Evolutionary conservation across 345 rosid species (phyloP).

Genomic region (Atalantia buxifolia): DNA sequence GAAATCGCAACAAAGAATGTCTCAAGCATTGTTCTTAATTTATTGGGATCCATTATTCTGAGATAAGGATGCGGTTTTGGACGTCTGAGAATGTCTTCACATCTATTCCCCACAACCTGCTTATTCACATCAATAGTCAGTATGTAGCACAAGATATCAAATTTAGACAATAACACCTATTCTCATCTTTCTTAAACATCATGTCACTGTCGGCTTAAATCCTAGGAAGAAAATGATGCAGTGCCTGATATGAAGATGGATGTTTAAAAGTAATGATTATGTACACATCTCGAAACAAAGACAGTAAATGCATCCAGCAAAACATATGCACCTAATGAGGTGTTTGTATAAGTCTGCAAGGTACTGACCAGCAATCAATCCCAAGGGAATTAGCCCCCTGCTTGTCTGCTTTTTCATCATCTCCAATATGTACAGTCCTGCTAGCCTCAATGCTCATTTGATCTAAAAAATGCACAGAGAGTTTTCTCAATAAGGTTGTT

Average conservation of each 20-base stretch:
- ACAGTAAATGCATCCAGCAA: not conserved
- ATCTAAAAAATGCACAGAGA: conserved; percentile 29
- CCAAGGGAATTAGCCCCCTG: conserved; percentile 69
- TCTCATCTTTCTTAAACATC: not conserved
- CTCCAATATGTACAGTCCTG: conserved; percentile 76
- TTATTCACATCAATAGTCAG: conserved; percentile 4
- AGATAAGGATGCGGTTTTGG: conserved; percentile 40
- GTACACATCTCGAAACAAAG: not conserved
- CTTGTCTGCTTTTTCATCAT: conserved; percentile 72
- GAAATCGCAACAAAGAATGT: not conserved
- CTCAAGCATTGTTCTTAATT: not conserved
- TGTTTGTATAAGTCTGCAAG: not conserved
- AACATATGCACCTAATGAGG: not conserved
- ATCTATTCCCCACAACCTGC: conserved; percentile 85
- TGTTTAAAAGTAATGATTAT: not conserved
- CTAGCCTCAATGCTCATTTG: conserved; percentile 47
- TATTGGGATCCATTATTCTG: conserved; percentile 19
- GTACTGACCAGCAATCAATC: conserved; percentile 70
- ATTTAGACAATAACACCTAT: not conserved
- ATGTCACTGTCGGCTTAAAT: not conserved
- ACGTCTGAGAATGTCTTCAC: conserved; percentile 66
- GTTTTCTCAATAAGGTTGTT: not conserved
- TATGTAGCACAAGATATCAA: not conserved
- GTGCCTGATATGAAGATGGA: not conserved
- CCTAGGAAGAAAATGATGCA: not conserved